Conservation (phyloP, 163 green algal species). For the Trebouxia gelatinosa region DNA sequence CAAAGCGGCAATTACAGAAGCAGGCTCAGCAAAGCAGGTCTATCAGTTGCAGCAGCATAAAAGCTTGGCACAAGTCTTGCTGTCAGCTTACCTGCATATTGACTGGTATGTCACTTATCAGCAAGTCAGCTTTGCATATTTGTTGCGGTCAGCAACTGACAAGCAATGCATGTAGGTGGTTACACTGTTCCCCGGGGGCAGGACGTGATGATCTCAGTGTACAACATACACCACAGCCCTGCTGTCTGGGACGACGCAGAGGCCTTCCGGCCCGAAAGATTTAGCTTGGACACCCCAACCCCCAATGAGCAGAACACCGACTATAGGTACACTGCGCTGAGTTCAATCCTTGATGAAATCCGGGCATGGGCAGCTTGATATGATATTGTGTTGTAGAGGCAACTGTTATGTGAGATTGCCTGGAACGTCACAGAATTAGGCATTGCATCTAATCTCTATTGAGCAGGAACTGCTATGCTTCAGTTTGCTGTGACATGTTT, state of each 20-base stretch:
- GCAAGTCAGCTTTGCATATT: background rate
- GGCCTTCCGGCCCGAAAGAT: conserved; percentile 90
- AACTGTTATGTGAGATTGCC: background rate
- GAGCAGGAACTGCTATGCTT: background rate
- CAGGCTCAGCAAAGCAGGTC: no score
- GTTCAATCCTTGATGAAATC: no score
- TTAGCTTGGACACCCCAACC: conserved; percentile 81
- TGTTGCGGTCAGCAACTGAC: background rate
- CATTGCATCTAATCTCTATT: background rate
- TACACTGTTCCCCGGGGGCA: conserved; percentile 72
- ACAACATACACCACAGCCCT: conserved; percentile 95
- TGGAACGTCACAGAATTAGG: background rate
- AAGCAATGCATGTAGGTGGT: conserved; percentile 43
- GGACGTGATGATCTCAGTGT: conserved; percentile 96
- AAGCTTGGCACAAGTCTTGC: no score
- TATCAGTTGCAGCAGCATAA: no score
- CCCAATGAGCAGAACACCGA: conserved; percentile 96
- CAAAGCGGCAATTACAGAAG: no score
- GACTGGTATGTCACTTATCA: background rate
- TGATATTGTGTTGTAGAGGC: background rate
- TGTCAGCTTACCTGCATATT: background rate
- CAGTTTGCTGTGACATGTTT: no score
- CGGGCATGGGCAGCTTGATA: background rate
- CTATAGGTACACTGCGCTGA: conserved; percentile 67
- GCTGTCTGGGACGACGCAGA: conserved; percentile 81